A percentile compares a stretch with the other conserved stretches of the same genome.
Evolutionary conservation across 148 eudicot genomes (phyloP).

Genomic region (Vaccinium corymbosum): DNA sequence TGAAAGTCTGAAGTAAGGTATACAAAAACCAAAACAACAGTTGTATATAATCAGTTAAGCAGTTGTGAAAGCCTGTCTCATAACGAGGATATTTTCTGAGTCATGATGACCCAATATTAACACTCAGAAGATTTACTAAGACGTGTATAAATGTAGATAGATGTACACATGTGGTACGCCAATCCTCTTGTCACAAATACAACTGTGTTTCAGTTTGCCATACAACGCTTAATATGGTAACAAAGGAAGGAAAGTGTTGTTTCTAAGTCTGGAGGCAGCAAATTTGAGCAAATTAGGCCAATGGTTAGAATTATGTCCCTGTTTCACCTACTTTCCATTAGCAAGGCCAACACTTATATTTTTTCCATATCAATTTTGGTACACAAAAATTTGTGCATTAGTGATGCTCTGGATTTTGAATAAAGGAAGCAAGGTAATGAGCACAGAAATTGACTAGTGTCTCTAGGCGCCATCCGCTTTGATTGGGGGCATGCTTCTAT

Average conservation of each 20-base stretch:
- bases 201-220: not conserved
- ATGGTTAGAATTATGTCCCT: not conserved
- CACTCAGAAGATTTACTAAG: not conserved
- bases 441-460: too few relatives aligned
- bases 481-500: too few relatives aligned
- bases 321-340: not conserved
- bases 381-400: too few relatives aligned
- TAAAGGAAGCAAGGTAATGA: too few relatives aligned
- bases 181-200: not conserved
- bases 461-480: too few relatives aligned
- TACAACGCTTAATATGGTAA: not conserved
- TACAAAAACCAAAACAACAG: not conserved
- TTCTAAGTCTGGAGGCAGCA: not conserved
- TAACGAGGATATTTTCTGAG: not conserved
- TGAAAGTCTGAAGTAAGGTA: not conserved
- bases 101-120: not conserved
- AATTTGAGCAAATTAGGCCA: not conserved
- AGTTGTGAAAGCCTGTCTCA: not conserved
- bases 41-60: not conserved
- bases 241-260: not conserved
- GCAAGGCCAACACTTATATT: not conserved
- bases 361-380: not conserved
- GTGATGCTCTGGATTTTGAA: too few relatives aligned
- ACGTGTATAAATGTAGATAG: not conserved
- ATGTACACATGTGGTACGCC: not conserved